These are phyloP conservation scores for Hylodesmum podocarpum DNA, from an alignment of 306 rosid species.

Conservation along the genomic window DNA sequence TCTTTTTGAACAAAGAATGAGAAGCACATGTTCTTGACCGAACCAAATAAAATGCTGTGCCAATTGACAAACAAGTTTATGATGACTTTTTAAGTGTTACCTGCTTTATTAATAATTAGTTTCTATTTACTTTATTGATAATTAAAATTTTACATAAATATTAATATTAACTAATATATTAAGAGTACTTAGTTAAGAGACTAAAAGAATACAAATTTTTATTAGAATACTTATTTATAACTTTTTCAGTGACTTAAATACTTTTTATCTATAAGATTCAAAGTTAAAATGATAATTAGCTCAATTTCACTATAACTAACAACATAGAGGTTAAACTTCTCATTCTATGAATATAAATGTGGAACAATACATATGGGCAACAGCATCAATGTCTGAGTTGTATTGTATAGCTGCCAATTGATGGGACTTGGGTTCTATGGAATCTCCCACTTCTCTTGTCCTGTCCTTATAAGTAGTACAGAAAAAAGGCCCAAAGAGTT, in stretches of 20 bases:
- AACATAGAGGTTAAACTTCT: no score
- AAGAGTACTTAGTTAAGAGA: no score
- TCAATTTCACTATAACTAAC: no score
- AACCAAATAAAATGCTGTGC: slow-evolving; percentile 12
- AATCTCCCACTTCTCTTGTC: slow-evolving; percentile 28
- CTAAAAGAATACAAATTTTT: no score
- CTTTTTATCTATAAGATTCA: no score
- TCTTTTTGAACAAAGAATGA: slow-evolving; percentile 21
- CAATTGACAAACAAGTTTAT: neutral
- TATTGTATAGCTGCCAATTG: slow-evolving; percentile 18
- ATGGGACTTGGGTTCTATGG: slow-evolving; percentile 33
- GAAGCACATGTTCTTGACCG: slow-evolving; percentile 33
- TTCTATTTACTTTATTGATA: no score
- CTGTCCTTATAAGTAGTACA: slow-evolving; percentile 24
- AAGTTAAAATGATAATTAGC: neutral
- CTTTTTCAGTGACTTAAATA: no score
- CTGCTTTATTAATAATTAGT: no score
- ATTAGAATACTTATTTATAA: no score
- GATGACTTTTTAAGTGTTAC: no score
- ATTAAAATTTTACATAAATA: no score
- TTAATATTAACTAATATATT: no score
- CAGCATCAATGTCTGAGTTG: slow-evolving; percentile 25
- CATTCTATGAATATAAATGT: neutral
- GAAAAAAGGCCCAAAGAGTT: slow-evolving; percentile 38
- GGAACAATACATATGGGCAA: slow-evolving; percentile 24